Percentiles rank a stretch among this genome's conserved stretches.
Evolutionary conservation across 2,329 filamentous ascomycete genomes (phyloP).

Genomic region (Tolypocladium sp.): DNA sequence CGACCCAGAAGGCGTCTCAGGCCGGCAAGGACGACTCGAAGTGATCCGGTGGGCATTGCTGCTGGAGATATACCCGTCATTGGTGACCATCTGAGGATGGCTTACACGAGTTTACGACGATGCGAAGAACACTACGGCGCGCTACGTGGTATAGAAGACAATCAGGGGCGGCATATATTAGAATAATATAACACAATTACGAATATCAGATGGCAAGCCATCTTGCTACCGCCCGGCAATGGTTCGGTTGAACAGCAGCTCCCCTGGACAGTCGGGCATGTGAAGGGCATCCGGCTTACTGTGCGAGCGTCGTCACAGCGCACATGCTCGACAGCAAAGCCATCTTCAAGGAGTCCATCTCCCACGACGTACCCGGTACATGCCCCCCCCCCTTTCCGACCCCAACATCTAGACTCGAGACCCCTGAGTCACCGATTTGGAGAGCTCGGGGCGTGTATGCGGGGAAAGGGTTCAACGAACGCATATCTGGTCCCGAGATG

Average conservation of each 20-base stretch:
- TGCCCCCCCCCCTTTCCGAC: not conserved
- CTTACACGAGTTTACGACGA: not conserved
- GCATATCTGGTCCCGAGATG: not conserved
- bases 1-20: slow-evolving; percentile 25
- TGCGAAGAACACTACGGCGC: too few relatives aligned
- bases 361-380: not conserved
- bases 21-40: slow-evolving; percentile 16
- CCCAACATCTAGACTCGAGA: not conserved
- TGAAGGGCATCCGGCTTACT: not conserved
- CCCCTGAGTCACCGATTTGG: not conserved
- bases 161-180: not conserved
- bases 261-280: not conserved
- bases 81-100: not conserved
- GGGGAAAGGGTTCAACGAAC: not conserved
- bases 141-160: not conserved
- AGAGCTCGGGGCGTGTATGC: not conserved
- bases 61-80: not conserved
- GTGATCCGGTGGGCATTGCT: slow-evolving; percentile 4
- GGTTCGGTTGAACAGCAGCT: not conserved
- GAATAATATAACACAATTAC: not conserved
- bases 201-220: not conserved
- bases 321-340: not conserved
- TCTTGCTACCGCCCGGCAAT: not conserved
- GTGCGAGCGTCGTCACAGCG: not conserved
- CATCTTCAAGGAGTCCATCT: too few relatives aligned